These are phyloP conservation scores for Modicella reniformis DNA, from an alignment of 371 early-diverging fungal species.

Conservation along the genomic window DNA sequence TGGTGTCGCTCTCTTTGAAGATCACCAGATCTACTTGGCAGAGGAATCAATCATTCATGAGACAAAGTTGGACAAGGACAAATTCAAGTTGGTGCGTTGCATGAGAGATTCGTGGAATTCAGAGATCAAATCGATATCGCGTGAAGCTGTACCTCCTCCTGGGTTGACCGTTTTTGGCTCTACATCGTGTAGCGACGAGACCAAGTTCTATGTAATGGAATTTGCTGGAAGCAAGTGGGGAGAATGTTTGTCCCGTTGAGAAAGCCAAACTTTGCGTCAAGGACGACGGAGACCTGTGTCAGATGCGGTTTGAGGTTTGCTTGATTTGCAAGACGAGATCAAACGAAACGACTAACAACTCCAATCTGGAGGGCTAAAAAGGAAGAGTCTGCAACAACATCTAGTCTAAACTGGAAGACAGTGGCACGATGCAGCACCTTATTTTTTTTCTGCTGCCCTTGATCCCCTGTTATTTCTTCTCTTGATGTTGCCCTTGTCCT, in stretches of 20 bases:
- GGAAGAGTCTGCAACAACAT: too few relatives aligned
- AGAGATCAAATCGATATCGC: constrained; percentile 14
- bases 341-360: too few relatives aligned
- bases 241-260: constrained; percentile 16
- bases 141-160: constrained; percentile 6
- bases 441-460: too few relatives aligned
- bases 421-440: too few relatives aligned
- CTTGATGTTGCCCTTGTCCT: too few relatives aligned
- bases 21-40: constrained; percentile 31
- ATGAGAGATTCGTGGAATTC: constrained; percentile 28
- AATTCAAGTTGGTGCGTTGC: constrained; percentile 18
- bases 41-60: constrained; percentile 23
- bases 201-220: constrained; percentile 18
- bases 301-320: constrained; percentile 15
- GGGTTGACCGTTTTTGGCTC: constrained; percentile 24
- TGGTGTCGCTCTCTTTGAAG: constrained; percentile 15
- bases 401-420: too few relatives aligned
- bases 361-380: too few relatives aligned
- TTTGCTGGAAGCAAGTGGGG: constrained; percentile 5
- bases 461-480: too few relatives aligned
- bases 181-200: constrained; percentile 25
- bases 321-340: constrained; percentile 10
- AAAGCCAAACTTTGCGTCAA: constrained; percentile 14
- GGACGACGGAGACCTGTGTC: constrained; percentile 24
- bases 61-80: constrained; percentile 22